Evolutionary conservation across 2,329 filamentous ascomycete genomes (phyloP).

Genomic region (Fusarium kyushuense): DNA sequence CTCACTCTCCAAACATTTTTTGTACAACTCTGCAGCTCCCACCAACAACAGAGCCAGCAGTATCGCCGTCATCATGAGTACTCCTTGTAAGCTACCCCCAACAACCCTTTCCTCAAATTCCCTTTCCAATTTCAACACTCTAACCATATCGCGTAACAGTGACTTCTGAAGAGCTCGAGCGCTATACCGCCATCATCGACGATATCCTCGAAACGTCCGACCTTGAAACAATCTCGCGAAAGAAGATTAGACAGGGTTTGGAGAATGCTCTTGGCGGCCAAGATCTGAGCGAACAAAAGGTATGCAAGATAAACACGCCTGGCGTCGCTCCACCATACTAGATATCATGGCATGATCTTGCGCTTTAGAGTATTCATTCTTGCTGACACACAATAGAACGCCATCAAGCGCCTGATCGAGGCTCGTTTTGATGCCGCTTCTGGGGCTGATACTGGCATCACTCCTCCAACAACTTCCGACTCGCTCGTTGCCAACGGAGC

Average conservation of each 20-base stretch:
- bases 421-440: conserved; percentile 79
- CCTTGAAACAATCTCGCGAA: conserved; percentile 72
- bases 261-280: conserved; percentile 67
- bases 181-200: conserved; percentile 71
- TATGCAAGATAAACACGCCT: conserved; percentile 43
- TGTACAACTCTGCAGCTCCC: conserved; percentile 25
- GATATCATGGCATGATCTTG: background rate
- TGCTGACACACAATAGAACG: conserved; percentile 56
- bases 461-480: conserved; percentile 55
- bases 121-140: background rate
- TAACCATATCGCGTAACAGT: conserved; percentile 55
- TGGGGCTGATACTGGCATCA: conserved; percentile 61
- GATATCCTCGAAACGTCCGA: conserved; percentile 68
- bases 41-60: conserved; percentile 7
- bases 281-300: conserved; percentile 71
- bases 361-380: background rate
- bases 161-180: conserved; percentile 60
- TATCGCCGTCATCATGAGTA: conserved; percentile 41
- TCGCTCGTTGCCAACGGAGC: conserved; percentile 52
- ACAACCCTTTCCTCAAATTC: conserved; percentile 21
- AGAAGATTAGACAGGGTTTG: conserved; percentile 70
- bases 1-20: conserved; percentile 5
- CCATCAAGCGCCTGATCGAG: conserved; percentile 79
- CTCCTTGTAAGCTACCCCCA: conserved; percentile 42
- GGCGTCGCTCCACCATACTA: background rate